A percentile compares a stretch with the other conserved stretches of the same genome.
phyloP scores from a whole-genome alignment of 331 rosid genomes.

The Quercus lobata region DNA sequence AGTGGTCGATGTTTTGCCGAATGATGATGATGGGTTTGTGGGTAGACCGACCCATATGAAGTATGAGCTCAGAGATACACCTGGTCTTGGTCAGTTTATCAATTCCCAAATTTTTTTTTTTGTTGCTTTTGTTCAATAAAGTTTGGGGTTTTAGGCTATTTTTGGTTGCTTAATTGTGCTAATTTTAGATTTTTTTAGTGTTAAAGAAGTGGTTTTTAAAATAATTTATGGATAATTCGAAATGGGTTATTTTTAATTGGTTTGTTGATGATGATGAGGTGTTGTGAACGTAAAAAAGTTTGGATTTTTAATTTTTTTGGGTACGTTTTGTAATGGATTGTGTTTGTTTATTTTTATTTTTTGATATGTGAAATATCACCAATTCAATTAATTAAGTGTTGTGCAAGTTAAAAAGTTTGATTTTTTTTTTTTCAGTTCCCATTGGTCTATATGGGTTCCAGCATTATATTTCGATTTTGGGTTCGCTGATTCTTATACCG shows the following conservation, averaged over 20 bases:
- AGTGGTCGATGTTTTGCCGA: conserved; percentile 64
- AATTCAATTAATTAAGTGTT: too few relatives aligned
- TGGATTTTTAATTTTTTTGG: not conserved
- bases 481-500: conserved; percentile 87
- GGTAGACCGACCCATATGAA: conserved; percentile 74
- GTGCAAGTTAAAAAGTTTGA: too few relatives aligned
- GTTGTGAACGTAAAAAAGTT: not conserved
- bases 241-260: not conserved
- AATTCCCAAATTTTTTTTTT: not conserved
- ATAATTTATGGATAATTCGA: not conserved
- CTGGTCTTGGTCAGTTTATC: conserved; percentile 69
- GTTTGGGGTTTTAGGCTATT: not conserved
- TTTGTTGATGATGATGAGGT: not conserved
- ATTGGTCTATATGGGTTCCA: conserved; percentile 87
- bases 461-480: conserved; percentile 83
- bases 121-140: not conserved
- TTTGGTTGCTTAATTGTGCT: not conserved
- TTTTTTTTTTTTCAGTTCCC: conserved; percentile 43
- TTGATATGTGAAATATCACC: too few relatives aligned
- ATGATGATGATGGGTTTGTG: conserved; percentile 60
- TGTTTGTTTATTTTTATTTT: not conserved
- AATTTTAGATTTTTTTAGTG: not conserved
- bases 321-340: not conserved
- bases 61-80: conserved; percentile 89
- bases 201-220: not conserved